Conservation (phyloP, 345 rosid species). For the Draba incana region DNA sequence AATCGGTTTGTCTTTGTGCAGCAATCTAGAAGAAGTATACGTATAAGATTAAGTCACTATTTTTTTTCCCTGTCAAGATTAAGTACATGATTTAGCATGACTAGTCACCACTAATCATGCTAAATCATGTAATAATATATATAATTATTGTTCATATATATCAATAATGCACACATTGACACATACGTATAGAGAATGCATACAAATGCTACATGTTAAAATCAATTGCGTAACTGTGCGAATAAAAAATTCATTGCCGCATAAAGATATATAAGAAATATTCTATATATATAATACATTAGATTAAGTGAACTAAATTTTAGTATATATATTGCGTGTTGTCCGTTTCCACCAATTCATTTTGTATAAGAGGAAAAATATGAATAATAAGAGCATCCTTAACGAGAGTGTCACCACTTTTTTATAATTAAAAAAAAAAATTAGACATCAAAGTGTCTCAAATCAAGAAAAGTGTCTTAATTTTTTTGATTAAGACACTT, state of each 20-base stretch:
- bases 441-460: too few species aligned
- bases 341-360: too few species aligned
- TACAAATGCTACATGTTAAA: constrained; percentile 36
- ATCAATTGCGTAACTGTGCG: constrained; percentile 31
- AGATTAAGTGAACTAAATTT: too few species aligned
- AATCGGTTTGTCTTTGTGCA: constrained; percentile 34
- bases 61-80: constrained; percentile 21
- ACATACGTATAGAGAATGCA: constrained; percentile 29
- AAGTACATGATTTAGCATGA: too few species aligned
- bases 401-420: too few species aligned
- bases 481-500: too few species aligned
- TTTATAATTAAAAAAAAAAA: too few species aligned
- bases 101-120: constrained; percentile 42
- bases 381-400: too few species aligned
- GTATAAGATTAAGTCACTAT: constrained; percentile 34
- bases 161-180: constrained; percentile 25
- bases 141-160: constrained; percentile 1
- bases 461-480: too few species aligned
- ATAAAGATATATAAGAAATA: not conserved
- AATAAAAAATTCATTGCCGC: constrained; percentile 10
- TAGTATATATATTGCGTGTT: too few species aligned
- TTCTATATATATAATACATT: not conserved
- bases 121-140: constrained; percentile 19
- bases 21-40: constrained; percentile 34
- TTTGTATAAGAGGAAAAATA: too few species aligned